Conservation (phyloP, 2,329 filamentous ascomycete species). For the Dothiorella sarmentorum region DNA sequence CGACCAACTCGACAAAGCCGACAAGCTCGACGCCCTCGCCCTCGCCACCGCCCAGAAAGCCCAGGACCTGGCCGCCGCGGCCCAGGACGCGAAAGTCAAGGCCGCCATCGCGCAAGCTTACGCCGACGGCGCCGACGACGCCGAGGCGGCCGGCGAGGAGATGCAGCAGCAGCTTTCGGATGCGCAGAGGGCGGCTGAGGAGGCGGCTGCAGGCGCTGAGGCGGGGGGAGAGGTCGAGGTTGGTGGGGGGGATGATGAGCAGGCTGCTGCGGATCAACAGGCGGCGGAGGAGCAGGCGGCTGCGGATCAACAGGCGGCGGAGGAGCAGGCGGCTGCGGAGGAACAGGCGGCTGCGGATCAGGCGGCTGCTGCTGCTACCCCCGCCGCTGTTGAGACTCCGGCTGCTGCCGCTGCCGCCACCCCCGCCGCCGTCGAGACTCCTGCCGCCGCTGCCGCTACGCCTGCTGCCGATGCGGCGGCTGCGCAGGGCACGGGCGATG, state of each 20-base stretch:
- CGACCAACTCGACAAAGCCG: conserved; percentile 2
- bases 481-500: not conserved
- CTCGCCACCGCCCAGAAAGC: conserved; percentile 9
- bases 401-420: not conserved
- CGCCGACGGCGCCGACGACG: not conserved
- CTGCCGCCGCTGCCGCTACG: not conserved
- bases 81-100: conserved; percentile 5
- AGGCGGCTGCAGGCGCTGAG: not conserved
- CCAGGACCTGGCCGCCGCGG: not conserved
- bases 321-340: not conserved
- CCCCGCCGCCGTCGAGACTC: not conserved
- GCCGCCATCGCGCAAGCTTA: not conserved
- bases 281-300: not conserved
- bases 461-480: not conserved
- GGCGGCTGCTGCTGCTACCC: not conserved
- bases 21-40: not conserved
- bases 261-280: not conserved
- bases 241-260: not conserved
- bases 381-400: not conserved
- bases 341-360: not conserved
- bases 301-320: not conserved
- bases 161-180: not conserved
- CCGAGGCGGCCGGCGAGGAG: not conserved
- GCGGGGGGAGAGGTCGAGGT: not conserved
- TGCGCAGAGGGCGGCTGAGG: not conserved